Evolutionary conservation across 1,139 yeast genomes (phyloP).

Genomic region (Tardiomyces blankii): DNA sequence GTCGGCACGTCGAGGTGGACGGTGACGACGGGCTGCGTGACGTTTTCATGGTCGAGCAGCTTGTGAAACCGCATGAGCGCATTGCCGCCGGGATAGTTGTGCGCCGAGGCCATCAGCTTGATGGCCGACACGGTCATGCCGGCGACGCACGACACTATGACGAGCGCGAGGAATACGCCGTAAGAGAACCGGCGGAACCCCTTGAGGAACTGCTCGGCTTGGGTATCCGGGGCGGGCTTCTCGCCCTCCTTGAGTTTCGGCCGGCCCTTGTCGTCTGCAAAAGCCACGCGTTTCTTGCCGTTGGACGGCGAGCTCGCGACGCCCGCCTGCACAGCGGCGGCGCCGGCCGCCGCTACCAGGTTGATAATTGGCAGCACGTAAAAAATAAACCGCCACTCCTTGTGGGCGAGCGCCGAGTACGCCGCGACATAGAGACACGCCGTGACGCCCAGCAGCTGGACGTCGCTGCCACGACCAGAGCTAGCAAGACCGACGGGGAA

Average conservation of each 20-base stretch:
- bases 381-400: conserved; percentile 86
- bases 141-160: conserved; percentile 22
- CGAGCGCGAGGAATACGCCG: conserved; percentile 17
- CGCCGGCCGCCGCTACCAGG: conserved; percentile 44
- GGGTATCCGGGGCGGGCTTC: too few species aligned
- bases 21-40: conserved; percentile 8
- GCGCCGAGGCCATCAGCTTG: conserved; percentile 53
- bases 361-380: conserved; percentile 65
- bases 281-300: too few species aligned
- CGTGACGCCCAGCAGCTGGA: conserved; percentile 34
- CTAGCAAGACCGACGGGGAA: conserved; percentile 30
- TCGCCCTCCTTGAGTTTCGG: too few species aligned
- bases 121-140: conserved; percentile 36
- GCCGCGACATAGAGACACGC: conserved; percentile 42
- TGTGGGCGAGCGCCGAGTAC: conserved; percentile 80
- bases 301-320: not conserved
- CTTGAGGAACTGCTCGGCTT: too few species aligned
- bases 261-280: too few species aligned
- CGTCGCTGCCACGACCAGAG: conserved; percentile 11
- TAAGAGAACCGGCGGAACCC: not conserved
- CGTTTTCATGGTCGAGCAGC: not conserved
- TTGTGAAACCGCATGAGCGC: conserved; percentile 50
- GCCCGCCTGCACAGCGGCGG: not conserved
- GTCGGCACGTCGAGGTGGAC: conserved; percentile 73
- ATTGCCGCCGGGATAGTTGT: conserved; percentile 84